These are phyloP conservation scores for Saccharomycopsis crataegensis DNA, from an alignment of 1,139 yeast genomes.

Conservation along the genomic window DNA sequence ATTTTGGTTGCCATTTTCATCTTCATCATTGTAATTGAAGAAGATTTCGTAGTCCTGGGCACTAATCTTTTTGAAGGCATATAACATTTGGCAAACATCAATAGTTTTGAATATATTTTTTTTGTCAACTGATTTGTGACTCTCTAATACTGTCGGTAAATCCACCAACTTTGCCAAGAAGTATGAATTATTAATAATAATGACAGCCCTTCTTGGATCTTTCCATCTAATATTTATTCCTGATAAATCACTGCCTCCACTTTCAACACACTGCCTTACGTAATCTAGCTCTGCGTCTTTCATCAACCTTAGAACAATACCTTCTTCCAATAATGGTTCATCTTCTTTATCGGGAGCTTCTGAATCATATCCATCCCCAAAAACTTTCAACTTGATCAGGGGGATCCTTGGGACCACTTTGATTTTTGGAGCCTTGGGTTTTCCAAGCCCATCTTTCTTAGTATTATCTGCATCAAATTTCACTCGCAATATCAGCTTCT, in stretches of 20 bases:
- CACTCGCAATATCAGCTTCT: neutral
- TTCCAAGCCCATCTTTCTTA: neutral
- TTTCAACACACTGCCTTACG: slow-evolving; percentile 71
- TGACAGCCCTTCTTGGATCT: slow-evolving; percentile 71
- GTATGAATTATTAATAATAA: slow-evolving; percentile 41
- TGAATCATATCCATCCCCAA: slow-evolving; percentile 95
- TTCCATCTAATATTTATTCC: slow-evolving; percentile 75
- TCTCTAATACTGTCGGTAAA: slow-evolving; percentile 82
- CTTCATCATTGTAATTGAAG: slow-evolving; percentile 34
- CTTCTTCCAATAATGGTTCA: slow-evolving; percentile 88
- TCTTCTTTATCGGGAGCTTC: slow-evolving; percentile 96
- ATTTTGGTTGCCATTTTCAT: slow-evolving; percentile 29
- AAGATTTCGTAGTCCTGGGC: slow-evolving; percentile 43
- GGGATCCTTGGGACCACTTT: slow-evolving; percentile 37
- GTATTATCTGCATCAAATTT: neutral
- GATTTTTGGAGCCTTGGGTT: slow-evolving; percentile 19
- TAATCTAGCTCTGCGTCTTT: slow-evolving; percentile 75
- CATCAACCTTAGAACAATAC: slow-evolving; percentile 68
- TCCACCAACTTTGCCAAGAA: slow-evolving; percentile 87
- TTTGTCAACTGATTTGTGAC: slow-evolving; percentile 82
- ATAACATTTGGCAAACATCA: slow-evolving; percentile 78
- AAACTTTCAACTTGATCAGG: slow-evolving; percentile 67
- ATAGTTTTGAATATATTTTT: slow-evolving; percentile 83
- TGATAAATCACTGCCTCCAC: slow-evolving; percentile 58
- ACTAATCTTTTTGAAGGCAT: slow-evolving; percentile 61